Percentiles rank a stretch among this genome's conserved stretches.
phyloP scores from a whole-genome alignment of 73 alveolate genomes.

The Paramecium sexaurelia region DNA sequence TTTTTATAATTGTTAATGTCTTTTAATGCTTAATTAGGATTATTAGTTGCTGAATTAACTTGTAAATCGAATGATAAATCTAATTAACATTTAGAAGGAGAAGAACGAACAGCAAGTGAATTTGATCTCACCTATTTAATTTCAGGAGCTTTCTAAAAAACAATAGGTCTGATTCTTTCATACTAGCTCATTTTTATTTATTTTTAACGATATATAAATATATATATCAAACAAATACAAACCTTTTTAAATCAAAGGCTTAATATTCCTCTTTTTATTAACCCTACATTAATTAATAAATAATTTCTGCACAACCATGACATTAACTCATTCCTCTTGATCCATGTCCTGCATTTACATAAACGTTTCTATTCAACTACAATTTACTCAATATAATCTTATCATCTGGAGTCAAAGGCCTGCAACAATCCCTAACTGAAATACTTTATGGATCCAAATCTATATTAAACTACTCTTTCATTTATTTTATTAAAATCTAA shows the following conservation, averaged over 20 bases:
- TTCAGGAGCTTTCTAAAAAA: constrained; percentile 39
- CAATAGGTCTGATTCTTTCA: constrained; percentile 42
- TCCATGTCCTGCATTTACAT: constrained; percentile 9
- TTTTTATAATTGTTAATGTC: background rate
- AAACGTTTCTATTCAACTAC: background rate
- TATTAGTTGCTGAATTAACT: background rate
- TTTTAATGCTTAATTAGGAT: background rate
- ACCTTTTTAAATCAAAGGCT: background rate
- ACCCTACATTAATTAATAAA: background rate
- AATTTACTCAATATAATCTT: background rate
- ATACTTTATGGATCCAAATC: background rate
- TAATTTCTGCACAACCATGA: background rate
- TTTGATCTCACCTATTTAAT: constrained; percentile 28
- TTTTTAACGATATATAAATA: background rate
- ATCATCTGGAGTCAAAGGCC: constrained; percentile 54
- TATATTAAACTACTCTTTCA: background rate
- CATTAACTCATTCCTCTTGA: constrained; percentile 46
- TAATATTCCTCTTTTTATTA: background rate
- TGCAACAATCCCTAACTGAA: background rate
- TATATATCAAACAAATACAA: background rate
- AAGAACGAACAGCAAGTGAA: constrained; percentile 48
- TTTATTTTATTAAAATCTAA: background rate
- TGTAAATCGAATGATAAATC: constrained; percentile 10
- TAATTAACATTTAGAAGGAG: background rate
- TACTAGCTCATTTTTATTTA: background rate